A percentile compares a stretch with the other conserved stretches of the same genome.
phyloP scores from a whole-genome alignment of 1,139 yeast species.

The Yamadazyma siamensis region DNA sequence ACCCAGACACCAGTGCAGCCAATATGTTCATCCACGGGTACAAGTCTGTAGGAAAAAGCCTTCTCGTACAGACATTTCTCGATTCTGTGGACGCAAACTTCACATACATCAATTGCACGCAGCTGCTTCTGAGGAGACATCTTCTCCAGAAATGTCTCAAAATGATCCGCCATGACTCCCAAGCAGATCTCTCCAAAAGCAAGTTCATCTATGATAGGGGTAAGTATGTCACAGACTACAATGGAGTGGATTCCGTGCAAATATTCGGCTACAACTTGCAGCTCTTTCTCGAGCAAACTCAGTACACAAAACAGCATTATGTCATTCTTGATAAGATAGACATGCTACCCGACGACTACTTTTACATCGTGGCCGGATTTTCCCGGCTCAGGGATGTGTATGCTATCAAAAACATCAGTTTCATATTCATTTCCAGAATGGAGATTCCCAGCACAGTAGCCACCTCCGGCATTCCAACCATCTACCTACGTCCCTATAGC shows the following conservation, averaged over 20 bases:
- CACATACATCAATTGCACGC: conserved; percentile 36
- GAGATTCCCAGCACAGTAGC: conserved; percentile 47
- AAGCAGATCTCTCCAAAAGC: conserved; percentile 12
- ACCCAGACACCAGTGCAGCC: conserved; percentile 22
- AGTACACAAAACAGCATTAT: conserved; percentile 41
- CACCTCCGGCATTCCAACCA: conserved; percentile 47
- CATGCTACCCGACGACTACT: conserved; percentile 47
- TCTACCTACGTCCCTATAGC: conserved; percentile 47
- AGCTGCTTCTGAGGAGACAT: conserved; percentile 35
- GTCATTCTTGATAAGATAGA: conserved; percentile 61
- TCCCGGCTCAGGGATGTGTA: conserved; percentile 45
- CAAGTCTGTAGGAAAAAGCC: conserved; percentile 40
- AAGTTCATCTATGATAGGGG: conserved; percentile 17
- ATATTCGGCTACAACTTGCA: conserved; percentile 42
- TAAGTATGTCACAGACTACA: conserved; percentile 11
- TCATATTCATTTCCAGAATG: conserved; percentile 32
- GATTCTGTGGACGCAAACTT: conserved; percentile 19
- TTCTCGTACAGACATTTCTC: conserved; percentile 26
- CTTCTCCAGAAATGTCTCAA: conserved; percentile 37
- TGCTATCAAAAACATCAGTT: conserved; percentile 24
- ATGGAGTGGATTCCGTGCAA: conserved; percentile 44
- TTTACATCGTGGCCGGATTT: conserved; percentile 46
- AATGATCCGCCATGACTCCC: conserved; percentile 27
- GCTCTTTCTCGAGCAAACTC: conserved; percentile 28
- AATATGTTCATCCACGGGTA: conserved; percentile 38